Percentiles rank a stretch among this genome's conserved stretches.
Conservation (phyloP, 441 rosid species). For the Euphorbia corollata region DNA sequence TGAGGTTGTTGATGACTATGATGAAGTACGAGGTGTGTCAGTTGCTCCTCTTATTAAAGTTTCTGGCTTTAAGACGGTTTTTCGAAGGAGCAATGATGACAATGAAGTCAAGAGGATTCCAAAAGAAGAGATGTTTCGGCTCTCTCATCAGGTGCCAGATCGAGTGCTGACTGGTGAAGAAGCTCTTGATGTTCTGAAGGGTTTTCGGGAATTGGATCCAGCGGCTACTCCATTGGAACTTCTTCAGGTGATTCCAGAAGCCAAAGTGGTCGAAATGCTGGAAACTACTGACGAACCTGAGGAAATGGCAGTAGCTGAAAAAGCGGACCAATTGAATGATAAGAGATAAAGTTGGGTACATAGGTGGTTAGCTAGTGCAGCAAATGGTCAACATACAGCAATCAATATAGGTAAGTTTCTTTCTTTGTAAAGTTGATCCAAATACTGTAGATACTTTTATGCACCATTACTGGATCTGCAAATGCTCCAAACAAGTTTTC, state of each 20-base stretch:
- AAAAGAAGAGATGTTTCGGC: conserved; percentile 76
- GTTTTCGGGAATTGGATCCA: conserved; percentile 79
- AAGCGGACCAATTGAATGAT: conserved; percentile 6
- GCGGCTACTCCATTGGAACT: conserved; percentile 84
- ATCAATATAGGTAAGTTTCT: conserved; percentile 23
- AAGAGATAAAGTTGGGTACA: conserved; percentile 9
- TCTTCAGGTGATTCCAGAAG: conserved; percentile 34
- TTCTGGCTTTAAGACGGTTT: conserved; percentile 62
- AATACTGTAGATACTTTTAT: conserved; percentile 26
- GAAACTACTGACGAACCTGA: conserved; percentile 21
- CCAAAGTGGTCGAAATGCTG: conserved; percentile 14
- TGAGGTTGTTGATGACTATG: conserved; percentile 70
- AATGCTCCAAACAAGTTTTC: conserved; percentile 15
- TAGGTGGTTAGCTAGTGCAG: conserved; percentile 9
- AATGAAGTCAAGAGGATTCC: conserved; percentile 42
- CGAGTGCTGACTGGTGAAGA: conserved; percentile 69
- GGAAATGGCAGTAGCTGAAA: conserved; percentile 16
- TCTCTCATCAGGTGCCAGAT: conserved; percentile 89
- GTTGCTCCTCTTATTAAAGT: conserved; percentile 62
- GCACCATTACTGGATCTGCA: conserved; percentile 26
- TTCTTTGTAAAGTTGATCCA: conserved; percentile 22
- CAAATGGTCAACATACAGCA: conserved; percentile 18
- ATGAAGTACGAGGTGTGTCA: conserved; percentile 46
- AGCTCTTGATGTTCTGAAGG: conserved; percentile 55
- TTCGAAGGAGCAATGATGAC: conserved; percentile 39